These are phyloP conservation scores for Saccharomycopsis vini DNA, from an alignment of 805 yeast genomes.

Conservation along the genomic window DNA sequence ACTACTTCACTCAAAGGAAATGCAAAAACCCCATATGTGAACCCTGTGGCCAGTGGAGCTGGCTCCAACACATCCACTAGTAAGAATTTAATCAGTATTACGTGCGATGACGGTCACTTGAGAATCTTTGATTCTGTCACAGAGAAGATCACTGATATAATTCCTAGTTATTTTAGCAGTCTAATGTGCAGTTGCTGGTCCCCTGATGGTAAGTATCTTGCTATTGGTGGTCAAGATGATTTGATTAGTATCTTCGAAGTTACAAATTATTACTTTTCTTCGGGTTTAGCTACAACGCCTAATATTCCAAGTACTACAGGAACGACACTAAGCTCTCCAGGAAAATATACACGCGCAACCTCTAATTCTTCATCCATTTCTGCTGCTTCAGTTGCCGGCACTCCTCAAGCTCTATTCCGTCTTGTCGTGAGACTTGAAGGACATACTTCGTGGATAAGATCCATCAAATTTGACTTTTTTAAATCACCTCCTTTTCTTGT, in stretches of 20 bases:
- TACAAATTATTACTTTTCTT: neutral
- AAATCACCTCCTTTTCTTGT: conserved; percentile 24
- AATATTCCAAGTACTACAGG: neutral
- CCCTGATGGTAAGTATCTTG: conserved; percentile 69
- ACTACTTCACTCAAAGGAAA: too few relatives aligned
- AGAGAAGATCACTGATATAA: conserved; percentile 40
- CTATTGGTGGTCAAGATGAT: conserved; percentile 79
- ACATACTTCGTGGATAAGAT: conserved; percentile 43
- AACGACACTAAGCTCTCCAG: conserved; percentile 2
- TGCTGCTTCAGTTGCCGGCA: neutral
- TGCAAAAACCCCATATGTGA: too few relatives aligned
- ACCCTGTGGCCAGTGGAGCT: too few relatives aligned
- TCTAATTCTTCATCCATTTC: neutral
- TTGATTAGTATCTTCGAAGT: conserved; percentile 32
- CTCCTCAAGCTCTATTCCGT: conserved; percentile 3
- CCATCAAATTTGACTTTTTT: conserved; percentile 36
- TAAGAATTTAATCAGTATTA: conserved; percentile 36
- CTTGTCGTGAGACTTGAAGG: conserved; percentile 29
- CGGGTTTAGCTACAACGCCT: neutral
- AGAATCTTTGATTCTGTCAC: conserved; percentile 43
- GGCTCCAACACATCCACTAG: too few relatives aligned
- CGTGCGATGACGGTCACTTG: conserved; percentile 58
- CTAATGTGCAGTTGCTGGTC: conserved; percentile 43
- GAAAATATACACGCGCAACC: neutral
- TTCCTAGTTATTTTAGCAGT: conserved; percentile 62